Evolutionary conservation across 2,329 filamentous ascomycete genomes (phyloP).

Genomic region (Decorospora gaudefroyi): DNA sequence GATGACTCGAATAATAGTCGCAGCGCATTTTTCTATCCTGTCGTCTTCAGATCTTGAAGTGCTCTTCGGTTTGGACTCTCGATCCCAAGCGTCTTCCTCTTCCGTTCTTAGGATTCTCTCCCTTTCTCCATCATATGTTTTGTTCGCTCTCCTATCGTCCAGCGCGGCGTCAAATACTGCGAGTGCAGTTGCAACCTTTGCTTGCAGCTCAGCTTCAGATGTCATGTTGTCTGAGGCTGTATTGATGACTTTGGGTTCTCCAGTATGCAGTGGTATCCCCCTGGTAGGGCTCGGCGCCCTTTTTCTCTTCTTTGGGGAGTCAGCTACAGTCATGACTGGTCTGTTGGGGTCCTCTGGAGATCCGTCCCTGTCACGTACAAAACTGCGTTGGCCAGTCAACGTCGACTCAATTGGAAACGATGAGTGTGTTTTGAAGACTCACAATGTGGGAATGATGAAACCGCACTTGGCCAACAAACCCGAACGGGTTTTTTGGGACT

Average conservation of each 20-base stretch:
- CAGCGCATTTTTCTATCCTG: slow-evolving; percentile 39
- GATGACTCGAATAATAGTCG: slow-evolving; percentile 43
- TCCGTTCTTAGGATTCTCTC: slow-evolving; percentile 40
- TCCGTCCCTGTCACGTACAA: slow-evolving; percentile 39
- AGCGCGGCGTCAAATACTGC: slow-evolving; percentile 16
- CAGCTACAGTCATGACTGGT: slow-evolving; percentile 36
- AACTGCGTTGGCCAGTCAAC: slow-evolving; percentile 23
- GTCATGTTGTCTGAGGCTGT: slow-evolving; percentile 2
- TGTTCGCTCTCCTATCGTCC: background rate
- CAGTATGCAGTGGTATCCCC: slow-evolving; percentile 20
- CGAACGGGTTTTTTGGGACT: slow-evolving; percentile 27
- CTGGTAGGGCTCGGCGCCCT: slow-evolving; percentile 29
- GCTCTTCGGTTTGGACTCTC: slow-evolving; percentile 25
- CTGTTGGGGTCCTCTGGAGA: slow-evolving; percentile 31
- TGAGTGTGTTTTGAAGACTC: slow-evolving; percentile 13
- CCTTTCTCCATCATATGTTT: slow-evolving; percentile 30
- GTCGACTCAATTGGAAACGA: background rate
- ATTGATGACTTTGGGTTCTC: slow-evolving; percentile 8
- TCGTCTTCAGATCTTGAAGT: slow-evolving; percentile 17
- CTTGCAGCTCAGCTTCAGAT: background rate
- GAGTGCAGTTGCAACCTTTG: background rate
- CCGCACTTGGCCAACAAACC: slow-evolving; percentile 40
- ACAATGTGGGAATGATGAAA: slow-evolving; percentile 34
- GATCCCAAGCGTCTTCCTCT: slow-evolving; percentile 45
- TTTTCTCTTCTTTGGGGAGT: slow-evolving; percentile 44